These are phyloP conservation scores for Sugiyamaella valdiviana DNA, from an alignment of 805 yeast species.

Conservation along the genomic window DNA sequence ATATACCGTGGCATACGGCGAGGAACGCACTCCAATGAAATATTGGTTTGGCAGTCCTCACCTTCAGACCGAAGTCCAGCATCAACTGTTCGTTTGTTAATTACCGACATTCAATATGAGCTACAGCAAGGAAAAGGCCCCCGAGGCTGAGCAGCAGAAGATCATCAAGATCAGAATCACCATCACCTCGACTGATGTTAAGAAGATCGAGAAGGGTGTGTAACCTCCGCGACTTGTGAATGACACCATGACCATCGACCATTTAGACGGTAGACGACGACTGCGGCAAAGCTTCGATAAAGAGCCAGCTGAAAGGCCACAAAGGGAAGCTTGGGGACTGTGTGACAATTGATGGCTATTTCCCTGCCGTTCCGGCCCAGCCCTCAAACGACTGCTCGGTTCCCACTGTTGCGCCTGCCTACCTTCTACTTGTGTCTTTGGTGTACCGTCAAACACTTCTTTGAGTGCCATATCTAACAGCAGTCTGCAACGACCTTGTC, in stretches of 20 bases:
- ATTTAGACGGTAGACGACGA: background rate
- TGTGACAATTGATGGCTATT: too few relatives aligned
- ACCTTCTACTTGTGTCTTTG: too few relatives aligned
- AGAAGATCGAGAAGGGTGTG: constrained; percentile 78
- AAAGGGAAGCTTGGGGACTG: too few relatives aligned
- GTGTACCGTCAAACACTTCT: background rate
- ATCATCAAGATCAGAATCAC: constrained; percentile 98
- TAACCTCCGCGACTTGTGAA: constrained; percentile 2
- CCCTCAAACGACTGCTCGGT: too few relatives aligned
- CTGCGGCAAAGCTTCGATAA: background rate
- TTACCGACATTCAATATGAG: constrained; percentile 28
- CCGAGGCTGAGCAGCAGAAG: constrained; percentile 64
- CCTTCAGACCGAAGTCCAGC: background rate
- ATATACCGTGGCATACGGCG: background rate
- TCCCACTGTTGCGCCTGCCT: too few relatives aligned
- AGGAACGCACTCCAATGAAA: constrained; percentile 6
- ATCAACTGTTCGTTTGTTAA: background rate
- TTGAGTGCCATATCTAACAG: background rate
- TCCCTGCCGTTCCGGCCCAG: too few relatives aligned
- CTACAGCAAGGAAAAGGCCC: constrained; percentile 65
- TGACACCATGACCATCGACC: background rate
- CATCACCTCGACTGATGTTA: constrained; percentile 97
- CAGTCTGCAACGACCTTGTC: constrained; percentile 84
- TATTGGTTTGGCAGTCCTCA: background rate
- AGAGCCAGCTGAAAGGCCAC: too few relatives aligned